Base-by-base conservation (phyloP, 345 rosid species). In the Euclidium syriacum region DNA sequence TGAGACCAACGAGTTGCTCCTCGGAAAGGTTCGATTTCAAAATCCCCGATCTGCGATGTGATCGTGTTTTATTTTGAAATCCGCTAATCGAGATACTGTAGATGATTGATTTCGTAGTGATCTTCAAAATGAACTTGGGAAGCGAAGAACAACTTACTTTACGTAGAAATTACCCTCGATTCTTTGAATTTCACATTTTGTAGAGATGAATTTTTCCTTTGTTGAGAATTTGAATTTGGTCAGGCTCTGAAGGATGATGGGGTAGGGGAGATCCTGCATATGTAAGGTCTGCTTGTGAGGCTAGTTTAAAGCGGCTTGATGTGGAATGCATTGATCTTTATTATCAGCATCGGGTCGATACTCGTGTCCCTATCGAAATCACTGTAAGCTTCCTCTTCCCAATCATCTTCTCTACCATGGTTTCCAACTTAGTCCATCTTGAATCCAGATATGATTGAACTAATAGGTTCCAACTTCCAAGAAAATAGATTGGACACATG, bases 261-360 rank as follows among this genome's bases (percentile, higher is more conserved):
- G 4, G 20, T 65, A 59, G 34, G 0, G 91, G 88, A 0, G 83
- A 83, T 50, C 86, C 88, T 0, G 59, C 44, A 1, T 80, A 81
- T 48, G 86, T 80, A 2, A 80, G 87, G 12, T 67, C 77, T 36
- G 74, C 83, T 16, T 85, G 91, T 32, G 83, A 79, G 41, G 82
- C 60, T 7, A 85, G 86, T 70, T 79, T 85, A 58, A 80, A 81
- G 64, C 52, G 91, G 12, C 81, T 85, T 4, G 72, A 71, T 3
- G 72, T 79, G 4, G 54, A 61, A 2, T 83, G 71, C 27, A 73
- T 85, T 55, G 88, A 83, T 65, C 91, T 85, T 7, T 85, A 82
- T 46, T 80, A 85, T 39, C 86, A 80, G 57, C 88, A 82, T 53
- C 79, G 80, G 3, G 14, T 82, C 0, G 91, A 85, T 33, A 79